Evolutionary conservation across 371 early-diverging fungal species (phyloP).

Genomic region (Syncephalastrum contaminatum): DNA sequence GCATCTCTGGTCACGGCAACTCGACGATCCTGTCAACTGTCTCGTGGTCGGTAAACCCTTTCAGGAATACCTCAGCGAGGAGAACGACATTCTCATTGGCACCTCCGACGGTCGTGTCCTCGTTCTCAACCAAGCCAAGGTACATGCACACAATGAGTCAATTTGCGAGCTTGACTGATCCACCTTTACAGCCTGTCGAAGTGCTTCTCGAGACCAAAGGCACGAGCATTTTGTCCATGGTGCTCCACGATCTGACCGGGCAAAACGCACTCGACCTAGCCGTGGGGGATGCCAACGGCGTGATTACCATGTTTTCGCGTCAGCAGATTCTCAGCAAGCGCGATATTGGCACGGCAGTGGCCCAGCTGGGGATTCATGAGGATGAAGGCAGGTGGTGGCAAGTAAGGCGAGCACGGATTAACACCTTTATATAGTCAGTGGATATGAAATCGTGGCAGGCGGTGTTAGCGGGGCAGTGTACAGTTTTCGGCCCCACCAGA

Average conservation of each 20-base stretch:
- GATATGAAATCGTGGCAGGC: conserved; percentile 48
- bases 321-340: conserved; percentile 47
- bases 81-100: conserved; percentile 48
- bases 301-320: conserved; percentile 44
- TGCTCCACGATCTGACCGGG: conserved; percentile 47
- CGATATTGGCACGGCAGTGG: conserved; percentile 35
- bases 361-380: conserved; percentile 34
- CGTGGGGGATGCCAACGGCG: conserved; percentile 51
- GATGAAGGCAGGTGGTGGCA: conserved; percentile 26
- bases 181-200: conserved; percentile 28
- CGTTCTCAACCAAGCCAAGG: conserved; percentile 45
- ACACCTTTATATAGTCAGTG: conserved; percentile 20
- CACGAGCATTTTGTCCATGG: conserved; percentile 39
- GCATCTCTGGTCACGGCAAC: conserved; percentile 31
- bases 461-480: conserved; percentile 41
- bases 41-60: conserved; percentile 47
- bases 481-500: conserved; percentile 44
- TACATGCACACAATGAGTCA: conserved; percentile 7
- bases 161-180: too few species aligned
- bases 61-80: conserved; percentile 45
- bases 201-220: conserved; percentile 51
- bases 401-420: neutral
- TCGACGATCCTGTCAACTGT: conserved; percentile 44
- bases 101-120: conserved; percentile 44
- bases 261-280: conserved; percentile 40